Evolutionary conservation across 108 stramenopile genomes (phyloP), one percentile per base, ranked within the genome.

Genomic region (Tribonema minus): DNA sequence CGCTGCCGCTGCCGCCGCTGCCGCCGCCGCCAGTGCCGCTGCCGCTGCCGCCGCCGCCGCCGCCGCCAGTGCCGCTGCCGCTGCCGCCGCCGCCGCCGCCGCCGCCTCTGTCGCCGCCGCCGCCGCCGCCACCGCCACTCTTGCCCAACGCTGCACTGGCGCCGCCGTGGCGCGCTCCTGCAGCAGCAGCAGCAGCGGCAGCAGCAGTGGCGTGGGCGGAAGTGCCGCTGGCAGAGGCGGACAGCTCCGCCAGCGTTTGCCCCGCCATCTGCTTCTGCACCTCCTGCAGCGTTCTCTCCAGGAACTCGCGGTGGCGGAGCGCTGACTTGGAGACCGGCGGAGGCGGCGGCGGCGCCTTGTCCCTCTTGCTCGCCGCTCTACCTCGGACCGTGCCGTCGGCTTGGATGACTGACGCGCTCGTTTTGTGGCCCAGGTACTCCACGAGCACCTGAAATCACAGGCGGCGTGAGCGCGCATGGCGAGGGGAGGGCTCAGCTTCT

Each of bases 341-440:
- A 9, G 46, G 46, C 46, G 46, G 46, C 46, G 20, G 46, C 46
- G 46, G 46, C 46, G 9, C 20, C 46, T 54, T 54, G 9, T 20
- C 15, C 46, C 46, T 54, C 46, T 54, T 54, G 46, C 46, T 20
- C 20, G 9, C 20, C 9, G 15, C 46, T 15, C 46, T 54, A 54
- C 46, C 46, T 54, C 9, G 15, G 9, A 54, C 15, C 46, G 20
- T 54, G 46, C 46, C 20, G 46, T 20, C 20, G 46, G 20, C 20
- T 9, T 54, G 9, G 46, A 54, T 54, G 15, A 54, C 15, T 54
- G 46, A 15, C 15, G 36, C 27, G 54, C 6, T 74, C 6, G 64
- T n/a, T n/a, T 32, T 27, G 32, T 37, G 20, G 29, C 77, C 68
- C 32, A 59, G 30, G 26, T 68, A 79, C 67, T 70, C 77, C 4